phyloP scores from a whole-genome alignment of 2,329 filamentous ascomycete genomes.

The Intubia oerlemansii region DNA sequence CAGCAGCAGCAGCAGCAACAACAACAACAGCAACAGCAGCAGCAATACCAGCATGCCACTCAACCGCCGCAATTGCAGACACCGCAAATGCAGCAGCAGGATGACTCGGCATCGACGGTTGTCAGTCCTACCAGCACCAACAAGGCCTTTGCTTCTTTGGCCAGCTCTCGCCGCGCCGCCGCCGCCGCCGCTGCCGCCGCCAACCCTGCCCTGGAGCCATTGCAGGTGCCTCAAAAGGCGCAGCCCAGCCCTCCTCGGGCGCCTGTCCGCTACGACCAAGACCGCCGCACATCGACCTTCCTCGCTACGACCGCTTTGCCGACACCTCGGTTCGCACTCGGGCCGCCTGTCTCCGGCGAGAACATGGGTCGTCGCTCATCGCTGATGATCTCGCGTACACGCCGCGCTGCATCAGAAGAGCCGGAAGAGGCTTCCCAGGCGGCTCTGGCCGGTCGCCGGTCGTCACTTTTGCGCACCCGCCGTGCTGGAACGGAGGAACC shows the following conservation, averaged over 20 bases:
- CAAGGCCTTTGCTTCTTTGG: conserved; percentile 5
- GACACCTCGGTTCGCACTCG: conserved; percentile 19
- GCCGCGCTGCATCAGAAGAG: conserved; percentile 26
- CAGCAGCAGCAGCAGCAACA: conserved; percentile 1
- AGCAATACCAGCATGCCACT: background rate
- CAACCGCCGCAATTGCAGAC: background rate
- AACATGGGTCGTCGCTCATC: conserved; percentile 28
- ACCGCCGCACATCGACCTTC: conserved; percentile 24
- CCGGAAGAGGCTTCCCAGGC: conserved; percentile 16
- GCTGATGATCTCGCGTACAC: conserved; percentile 19
- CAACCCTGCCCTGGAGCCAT: conserved; percentile 1
- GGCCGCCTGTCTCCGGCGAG: conserved; percentile 21
- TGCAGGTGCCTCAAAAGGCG: conserved; percentile 11
- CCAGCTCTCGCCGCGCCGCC: conserved; percentile 4
- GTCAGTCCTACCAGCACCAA: conserved; percentile 4
- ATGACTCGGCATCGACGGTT: conserved; percentile 8
- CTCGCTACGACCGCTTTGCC: conserved; percentile 22
- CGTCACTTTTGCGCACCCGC: conserved; percentile 13
- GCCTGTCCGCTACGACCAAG: conserved; percentile 17
- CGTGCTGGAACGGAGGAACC: conserved; percentile 27
- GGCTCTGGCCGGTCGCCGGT: conserved; percentile 17
- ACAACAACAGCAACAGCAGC: conserved; percentile 1
- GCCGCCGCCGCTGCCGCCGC: background rate
- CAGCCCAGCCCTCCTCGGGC: conserved; percentile 16
- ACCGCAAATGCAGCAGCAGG: conserved; percentile 4